A percentile compares a stretch with the other conserved stretches of the same genome.
Conservation (phyloP, 2,329 filamentous ascomycete genomes). For the Fusarium irregulare region DNA sequence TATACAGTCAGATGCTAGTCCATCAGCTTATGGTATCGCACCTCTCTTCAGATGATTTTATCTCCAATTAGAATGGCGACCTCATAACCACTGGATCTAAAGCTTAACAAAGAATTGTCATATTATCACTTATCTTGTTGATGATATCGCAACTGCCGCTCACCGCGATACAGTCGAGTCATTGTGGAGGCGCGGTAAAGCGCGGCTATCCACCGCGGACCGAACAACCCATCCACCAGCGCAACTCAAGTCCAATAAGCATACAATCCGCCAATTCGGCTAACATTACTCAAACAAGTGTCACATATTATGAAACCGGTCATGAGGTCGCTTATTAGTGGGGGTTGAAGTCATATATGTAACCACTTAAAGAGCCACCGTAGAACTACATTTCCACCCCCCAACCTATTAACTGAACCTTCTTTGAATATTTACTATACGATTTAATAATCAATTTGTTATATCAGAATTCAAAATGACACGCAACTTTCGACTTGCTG, state of each 20-base stretch:
- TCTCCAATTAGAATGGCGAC: background rate
- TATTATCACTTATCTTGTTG: background rate
- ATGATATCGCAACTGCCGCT: background rate
- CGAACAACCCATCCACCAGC: constrained; percentile 36
- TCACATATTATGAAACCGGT: constrained; percentile 5
- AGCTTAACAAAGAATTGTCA: rapidly evolving
- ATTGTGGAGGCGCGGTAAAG: constrained; percentile 43
- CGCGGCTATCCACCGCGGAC: constrained; percentile 37
- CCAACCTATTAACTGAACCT: background rate
- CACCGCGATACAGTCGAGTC: background rate
- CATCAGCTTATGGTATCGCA: rapidly evolving
- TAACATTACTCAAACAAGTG: constrained; percentile 20
- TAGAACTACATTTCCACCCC: background rate
- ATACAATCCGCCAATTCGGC: constrained; percentile 34
- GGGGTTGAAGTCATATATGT: background rate
- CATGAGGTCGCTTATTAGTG: constrained; percentile 11
- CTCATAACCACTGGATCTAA: rapidly evolving
- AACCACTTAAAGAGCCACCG: background rate
- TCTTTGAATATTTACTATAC: background rate
- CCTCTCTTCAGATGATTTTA: background rate
- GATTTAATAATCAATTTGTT: background rate
- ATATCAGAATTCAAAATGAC: constrained; percentile 24
- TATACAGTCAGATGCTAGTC: background rate
- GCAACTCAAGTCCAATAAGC: constrained; percentile 36
- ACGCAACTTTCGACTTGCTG: constrained; percentile 42